These are phyloP conservation scores for Lithospermum erythrorhizon DNA, from an alignment of 257 asterid species.

Conservation along the genomic window DNA sequence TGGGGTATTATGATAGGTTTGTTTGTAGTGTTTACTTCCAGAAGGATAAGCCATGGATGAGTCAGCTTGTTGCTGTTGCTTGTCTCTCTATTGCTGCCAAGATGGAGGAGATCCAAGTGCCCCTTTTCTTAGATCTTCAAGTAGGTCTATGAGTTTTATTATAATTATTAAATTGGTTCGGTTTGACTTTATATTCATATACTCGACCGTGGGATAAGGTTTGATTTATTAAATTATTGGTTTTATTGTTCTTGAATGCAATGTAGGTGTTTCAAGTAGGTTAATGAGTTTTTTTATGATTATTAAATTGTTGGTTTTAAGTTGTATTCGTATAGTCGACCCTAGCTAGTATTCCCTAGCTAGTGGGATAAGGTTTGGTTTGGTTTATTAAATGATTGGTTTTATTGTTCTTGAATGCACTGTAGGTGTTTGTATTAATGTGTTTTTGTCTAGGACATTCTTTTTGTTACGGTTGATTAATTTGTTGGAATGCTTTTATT, in stretches of 20 bases:
- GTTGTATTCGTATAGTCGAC: too few species aligned
- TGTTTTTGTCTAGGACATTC: neutral
- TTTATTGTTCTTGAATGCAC: conserved; percentile 5
- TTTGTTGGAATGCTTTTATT: neutral
- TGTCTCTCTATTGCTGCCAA: conserved; percentile 95
- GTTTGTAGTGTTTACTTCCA: conserved; percentile 46
- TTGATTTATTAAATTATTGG: neutral
- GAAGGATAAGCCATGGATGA: conserved; percentile 93
- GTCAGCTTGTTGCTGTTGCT: conserved; percentile 84
- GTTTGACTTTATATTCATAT: too few species aligned
- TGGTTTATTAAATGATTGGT: neutral
- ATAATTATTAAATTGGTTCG: too few species aligned
- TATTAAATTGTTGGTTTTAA: too few species aligned
- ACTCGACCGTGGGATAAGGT: too few species aligned
- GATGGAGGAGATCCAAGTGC: conserved; percentile 87
- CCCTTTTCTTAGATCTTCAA: conserved; percentile 75
- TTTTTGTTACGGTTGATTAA: conserved; percentile 1
- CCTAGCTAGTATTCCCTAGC: too few species aligned
- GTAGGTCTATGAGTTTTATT: conserved; percentile 28
- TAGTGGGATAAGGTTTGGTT: too few species aligned
- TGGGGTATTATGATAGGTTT: conserved; percentile 58
- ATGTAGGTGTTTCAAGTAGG: neutral
- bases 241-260: neutral
- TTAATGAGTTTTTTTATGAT: conserved; percentile 14
- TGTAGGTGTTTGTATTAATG: conserved; percentile 29